These are phyloP conservation scores for Debaryomycetaceae sp. DNA, from an alignment of 1,139 yeast species.

Conservation along the genomic window DNA sequence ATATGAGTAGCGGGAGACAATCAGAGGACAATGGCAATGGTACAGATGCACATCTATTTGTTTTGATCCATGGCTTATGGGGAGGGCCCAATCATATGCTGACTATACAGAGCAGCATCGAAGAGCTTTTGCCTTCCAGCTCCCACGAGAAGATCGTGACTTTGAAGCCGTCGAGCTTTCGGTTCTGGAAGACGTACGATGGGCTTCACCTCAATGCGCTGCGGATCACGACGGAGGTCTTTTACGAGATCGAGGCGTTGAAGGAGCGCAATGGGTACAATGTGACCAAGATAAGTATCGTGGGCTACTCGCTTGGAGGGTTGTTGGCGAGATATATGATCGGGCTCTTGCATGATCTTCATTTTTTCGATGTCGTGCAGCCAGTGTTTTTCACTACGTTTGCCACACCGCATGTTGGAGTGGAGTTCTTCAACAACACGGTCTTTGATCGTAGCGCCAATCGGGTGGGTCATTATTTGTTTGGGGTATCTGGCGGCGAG, in stretches of 20 bases:
- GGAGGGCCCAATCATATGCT: constrained; percentile 77
- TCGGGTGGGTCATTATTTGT: constrained; percentile 53
- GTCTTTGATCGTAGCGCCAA: constrained; percentile 49
- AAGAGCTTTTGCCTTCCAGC: constrained; percentile 30
- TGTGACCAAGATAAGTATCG: constrained; percentile 38
- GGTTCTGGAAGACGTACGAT: constrained; percentile 78
- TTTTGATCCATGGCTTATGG: constrained; percentile 86
- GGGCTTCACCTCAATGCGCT: constrained; percentile 74
- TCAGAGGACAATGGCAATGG: constrained; percentile 1
- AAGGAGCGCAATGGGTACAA: constrained; percentile 32
- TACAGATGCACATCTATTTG: constrained; percentile 57
- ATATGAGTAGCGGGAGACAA: not conserved
- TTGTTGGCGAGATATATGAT: constrained; percentile 58
- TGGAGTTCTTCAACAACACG: constrained; percentile 44
- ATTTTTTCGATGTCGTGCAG: constrained; percentile 54
- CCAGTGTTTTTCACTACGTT: constrained; percentile 74
- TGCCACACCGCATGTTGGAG: constrained; percentile 91
- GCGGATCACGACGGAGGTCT: constrained; percentile 61
- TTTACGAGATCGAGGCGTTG: constrained; percentile 52
- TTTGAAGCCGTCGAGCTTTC: constrained; percentile 65
- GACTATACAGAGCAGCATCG: constrained; percentile 53
- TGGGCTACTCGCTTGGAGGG: constrained; percentile 45
- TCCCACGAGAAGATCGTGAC: constrained; percentile 47
- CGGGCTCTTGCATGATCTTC: constrained; percentile 57
- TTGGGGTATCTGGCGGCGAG: constrained; percentile 76